These are phyloP conservation scores for Alternaria angustiovoidea DNA, from an alignment of 2,329 filamentous ascomycete genomes.

Conservation along the genomic window DNA sequence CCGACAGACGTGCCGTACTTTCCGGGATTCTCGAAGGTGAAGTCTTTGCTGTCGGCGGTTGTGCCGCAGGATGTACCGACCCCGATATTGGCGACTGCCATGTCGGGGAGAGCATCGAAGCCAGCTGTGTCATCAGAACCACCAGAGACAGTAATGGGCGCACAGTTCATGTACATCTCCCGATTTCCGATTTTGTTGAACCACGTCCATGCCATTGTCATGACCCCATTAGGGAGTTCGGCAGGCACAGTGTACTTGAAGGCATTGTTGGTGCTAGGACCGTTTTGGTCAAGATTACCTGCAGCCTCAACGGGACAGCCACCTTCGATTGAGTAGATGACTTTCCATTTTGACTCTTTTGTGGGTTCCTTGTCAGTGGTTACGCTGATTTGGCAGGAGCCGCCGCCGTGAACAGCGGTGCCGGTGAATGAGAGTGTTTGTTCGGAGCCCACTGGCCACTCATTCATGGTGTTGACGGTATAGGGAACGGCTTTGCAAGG, in stretches of 20 bases:
- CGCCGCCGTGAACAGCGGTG: constrained; percentile 82
- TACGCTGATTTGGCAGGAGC: constrained; percentile 86
- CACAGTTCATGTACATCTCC: constrained; percentile 98
- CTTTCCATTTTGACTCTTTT: constrained; percentile 76
- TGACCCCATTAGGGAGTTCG: constrained; percentile 76
- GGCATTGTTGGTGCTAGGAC: constrained; percentile 46
- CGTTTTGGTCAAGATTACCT: constrained; percentile 44
- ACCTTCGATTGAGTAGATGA: constrained; percentile 87
- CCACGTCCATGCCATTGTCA: constrained; percentile 88
- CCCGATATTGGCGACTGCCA: constrained; percentile 75
- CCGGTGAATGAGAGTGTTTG: constrained; percentile 73
- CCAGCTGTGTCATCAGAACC: constrained; percentile 60
- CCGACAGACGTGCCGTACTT: constrained; percentile 54
- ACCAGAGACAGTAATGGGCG: constrained; percentile 70
- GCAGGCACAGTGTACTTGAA: constrained; percentile 63
- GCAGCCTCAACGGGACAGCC: constrained; percentile 69
- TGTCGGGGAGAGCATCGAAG: constrained; percentile 69
- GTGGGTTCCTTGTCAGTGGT: constrained; percentile 77
- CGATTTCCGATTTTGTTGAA: constrained; percentile 88
- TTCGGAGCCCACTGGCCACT: constrained; percentile 68
- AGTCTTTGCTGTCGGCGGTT: constrained; percentile 57
- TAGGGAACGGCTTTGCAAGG: constrained; percentile 72
- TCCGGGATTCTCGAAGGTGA: constrained; percentile 69
- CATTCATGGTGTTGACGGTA: constrained; percentile 63
- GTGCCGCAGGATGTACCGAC: constrained; percentile 53